Evolutionary conservation across 805 yeast species (phyloP).

Genomic region (Saturnispora besseyi): DNA sequence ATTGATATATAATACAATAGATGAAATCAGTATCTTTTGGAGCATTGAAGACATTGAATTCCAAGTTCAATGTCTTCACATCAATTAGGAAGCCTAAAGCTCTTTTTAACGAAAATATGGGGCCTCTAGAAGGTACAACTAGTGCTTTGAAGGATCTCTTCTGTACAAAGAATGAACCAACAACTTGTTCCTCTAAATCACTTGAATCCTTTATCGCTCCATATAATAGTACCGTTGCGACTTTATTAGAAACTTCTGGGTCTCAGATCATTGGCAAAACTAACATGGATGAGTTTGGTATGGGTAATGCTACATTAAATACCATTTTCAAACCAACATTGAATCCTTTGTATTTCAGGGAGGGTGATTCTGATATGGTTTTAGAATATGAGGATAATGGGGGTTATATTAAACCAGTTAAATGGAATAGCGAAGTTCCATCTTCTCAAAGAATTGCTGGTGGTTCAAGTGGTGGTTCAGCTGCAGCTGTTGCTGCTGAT

Average conservation of each 20-base stretch:
- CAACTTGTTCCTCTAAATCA: conserved; percentile 73
- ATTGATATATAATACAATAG: not conserved
- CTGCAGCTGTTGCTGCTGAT: conserved; percentile 77
- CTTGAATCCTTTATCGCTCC: conserved; percentile 61
- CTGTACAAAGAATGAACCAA: conserved; percentile 48
- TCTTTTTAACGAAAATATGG: not conserved
- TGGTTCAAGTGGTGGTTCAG: conserved; percentile 95
- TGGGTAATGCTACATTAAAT: conserved; percentile 73
- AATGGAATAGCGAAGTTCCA: not conserved
- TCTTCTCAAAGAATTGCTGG: conserved; percentile 48
- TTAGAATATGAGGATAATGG: conserved; percentile 16
- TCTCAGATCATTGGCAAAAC: conserved; percentile 63
- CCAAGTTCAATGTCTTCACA: conserved; percentile 32
- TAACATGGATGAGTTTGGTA: conserved; percentile 94
- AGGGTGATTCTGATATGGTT: conserved; percentile 16
- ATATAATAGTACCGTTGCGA: conserved; percentile 66
- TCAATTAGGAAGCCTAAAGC: conserved; percentile 21
- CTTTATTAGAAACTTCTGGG: conserved; percentile 44
- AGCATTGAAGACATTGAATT: conserved; percentile 12
- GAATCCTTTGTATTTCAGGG: conserved; percentile 35
- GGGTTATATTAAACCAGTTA: conserved; percentile 4
- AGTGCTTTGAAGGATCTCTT: conserved; percentile 75
- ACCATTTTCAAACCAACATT: conserved; percentile 48
- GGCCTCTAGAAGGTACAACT: conserved; percentile 12
- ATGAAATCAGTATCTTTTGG: conserved; percentile 2